Evolutionary conservation across 768 basidiomycete genomes (phyloP).

Genomic region (Suillus sp.): DNA sequence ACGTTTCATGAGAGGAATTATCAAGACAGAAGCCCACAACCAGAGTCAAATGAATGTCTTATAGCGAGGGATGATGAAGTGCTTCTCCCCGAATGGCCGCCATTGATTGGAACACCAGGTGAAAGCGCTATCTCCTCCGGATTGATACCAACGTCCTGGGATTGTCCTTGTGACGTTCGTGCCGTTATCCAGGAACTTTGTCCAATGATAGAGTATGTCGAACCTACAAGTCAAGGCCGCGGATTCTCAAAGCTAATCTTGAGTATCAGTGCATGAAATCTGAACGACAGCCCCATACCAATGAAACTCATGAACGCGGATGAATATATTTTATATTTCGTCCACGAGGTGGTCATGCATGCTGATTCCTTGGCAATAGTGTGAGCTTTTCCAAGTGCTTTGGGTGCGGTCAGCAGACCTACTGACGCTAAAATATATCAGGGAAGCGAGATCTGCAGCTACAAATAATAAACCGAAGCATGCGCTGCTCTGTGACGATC

Average conservation of each 20-base stretch:
- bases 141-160: background rate
- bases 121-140: background rate
- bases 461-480: too few relatives aligned
- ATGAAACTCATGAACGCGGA: constrained; percentile 29
- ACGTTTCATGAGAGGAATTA: background rate
- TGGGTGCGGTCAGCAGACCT: too few relatives aligned
- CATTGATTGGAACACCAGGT: background rate
- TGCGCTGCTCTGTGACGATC: too few relatives aligned
- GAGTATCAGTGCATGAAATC: constrained; percentile 40
- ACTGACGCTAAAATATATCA: too few relatives aligned
- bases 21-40: background rate
- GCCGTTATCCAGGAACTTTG: background rate
- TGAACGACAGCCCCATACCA: constrained; percentile 33
- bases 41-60: background rate
- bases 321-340: too few relatives aligned
- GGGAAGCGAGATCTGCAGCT: too few relatives aligned
- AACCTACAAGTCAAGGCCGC: background rate
- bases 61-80: background rate
- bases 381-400: too few relatives aligned
- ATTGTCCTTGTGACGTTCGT: background rate
- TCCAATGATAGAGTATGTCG: background rate
- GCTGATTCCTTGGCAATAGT: too few relatives aligned
- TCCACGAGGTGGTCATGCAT: too few relatives aligned
- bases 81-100: background rate
- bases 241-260: constrained; percentile 35